A percentile compares a stretch with the other conserved stretches of the same genome.
Evolutionary conservation across 257 asterid species (phyloP).

Genomic region (Petunia axillaris): DNA sequence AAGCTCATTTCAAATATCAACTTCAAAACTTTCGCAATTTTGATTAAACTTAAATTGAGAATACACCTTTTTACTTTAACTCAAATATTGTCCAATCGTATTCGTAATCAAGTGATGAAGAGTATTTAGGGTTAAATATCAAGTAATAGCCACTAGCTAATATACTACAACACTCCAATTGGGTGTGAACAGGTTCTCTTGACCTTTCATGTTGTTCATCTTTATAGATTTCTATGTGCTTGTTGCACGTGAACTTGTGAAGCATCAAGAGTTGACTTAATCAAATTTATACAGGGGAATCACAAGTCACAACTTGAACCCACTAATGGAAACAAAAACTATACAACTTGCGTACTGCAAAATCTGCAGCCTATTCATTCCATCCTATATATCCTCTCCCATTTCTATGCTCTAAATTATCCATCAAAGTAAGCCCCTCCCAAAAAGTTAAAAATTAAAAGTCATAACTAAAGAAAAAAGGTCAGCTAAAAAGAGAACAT

Average conservation of each 20-base stretch:
- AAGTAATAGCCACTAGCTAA: constrained; percentile 1
- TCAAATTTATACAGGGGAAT: neutral
- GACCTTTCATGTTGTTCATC: neutral
- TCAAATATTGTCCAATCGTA: neutral
- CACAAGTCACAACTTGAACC: constrained; percentile 12
- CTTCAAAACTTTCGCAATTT: no score
- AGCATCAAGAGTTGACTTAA: constrained; percentile 19
- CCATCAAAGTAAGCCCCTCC: neutral
- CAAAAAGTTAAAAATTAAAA: constrained; percentile 7
- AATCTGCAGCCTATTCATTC: constrained; percentile 22
- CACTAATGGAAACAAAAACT: neutral
- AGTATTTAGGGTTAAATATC: neutral
- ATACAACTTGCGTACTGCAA: constrained; percentile 27
- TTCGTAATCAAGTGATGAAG: neutral
- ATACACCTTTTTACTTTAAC: no score
- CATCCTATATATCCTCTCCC: constrained; percentile 18
- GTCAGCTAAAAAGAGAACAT: constrained; percentile 27
- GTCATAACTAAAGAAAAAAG: neutral
- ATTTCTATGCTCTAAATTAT: constrained; percentile 11
- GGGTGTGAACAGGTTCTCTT: neutral
- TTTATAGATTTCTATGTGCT: neutral
- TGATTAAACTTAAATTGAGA: no score
- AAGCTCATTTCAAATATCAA: no score
- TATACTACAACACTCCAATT: neutral
- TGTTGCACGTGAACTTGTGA: neutral